Base-by-base conservation (phyloP, 306 rosid genomes). In the Abrus pulchellus region DNA sequence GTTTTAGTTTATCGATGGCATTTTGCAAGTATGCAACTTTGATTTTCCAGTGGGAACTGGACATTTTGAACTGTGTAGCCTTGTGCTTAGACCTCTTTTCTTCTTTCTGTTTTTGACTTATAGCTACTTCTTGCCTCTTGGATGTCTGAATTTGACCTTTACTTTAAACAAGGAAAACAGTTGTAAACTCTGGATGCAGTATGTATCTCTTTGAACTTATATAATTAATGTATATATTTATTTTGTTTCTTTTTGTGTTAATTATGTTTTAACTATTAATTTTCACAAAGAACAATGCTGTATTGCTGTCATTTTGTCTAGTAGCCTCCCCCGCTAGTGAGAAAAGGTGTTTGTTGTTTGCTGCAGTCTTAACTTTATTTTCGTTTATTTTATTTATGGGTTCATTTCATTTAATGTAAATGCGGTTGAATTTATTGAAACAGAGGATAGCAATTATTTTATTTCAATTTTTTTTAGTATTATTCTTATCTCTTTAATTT, bases 161-260 rank as follows among this genome's bases (percentile, higher is more conserved):
- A 77, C 71, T 67, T 69, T 55, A 74, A 68, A 73, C 80, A 72
- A 83, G 61, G 80, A 59, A 63, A 79, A 77, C 68, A 60, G 13
- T 68, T 83, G 88, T 79, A 77, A 74, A 72, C 82, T 69, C 74
- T 48, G 61, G 62, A 50, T 55, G 83, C 77, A 28, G 77, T 79
- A 71, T 90, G 75, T 85, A 79, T 72, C 83, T 74, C 72, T 56
- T 60, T 80, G 29, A 9, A 64, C 52, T 32, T 66, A 52, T 74
- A 72, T 76, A 40, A 50, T 36, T 57, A 40, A 14, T 34, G 8
- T 59, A n/a, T 8, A 14, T 61, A 62, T 67, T 10, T 9, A 13
- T 68, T 11, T 60, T 36, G n/a, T 11, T 74, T 32, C 34, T 44
- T 9, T 44, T 60, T 56, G 10, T 34, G 40, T 28, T 20, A 32